Evolutionary conservation across 2,329 filamentous ascomycete species (phyloP).

Genomic region (Lachnum nothofagi): DNA sequence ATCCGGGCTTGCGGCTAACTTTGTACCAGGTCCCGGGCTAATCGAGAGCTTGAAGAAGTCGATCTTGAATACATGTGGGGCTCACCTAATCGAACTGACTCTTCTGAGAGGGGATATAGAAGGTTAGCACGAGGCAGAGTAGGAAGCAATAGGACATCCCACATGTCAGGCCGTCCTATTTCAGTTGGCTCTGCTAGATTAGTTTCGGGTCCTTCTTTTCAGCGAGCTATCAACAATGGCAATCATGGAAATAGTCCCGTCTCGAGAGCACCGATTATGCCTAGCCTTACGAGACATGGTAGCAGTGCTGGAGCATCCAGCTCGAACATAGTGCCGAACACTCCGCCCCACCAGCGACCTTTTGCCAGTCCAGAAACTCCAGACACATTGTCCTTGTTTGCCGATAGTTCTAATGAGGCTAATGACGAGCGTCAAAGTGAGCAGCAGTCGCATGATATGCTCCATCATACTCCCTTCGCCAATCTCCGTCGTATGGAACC

Average conservation of each 20-base stretch:
- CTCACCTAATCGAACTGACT: slow-evolving; percentile 17
- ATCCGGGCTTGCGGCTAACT: not conserved
- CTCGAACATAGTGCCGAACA: not conserved
- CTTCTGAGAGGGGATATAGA: slow-evolving; percentile 22
- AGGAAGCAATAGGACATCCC: slow-evolving; percentile 15
- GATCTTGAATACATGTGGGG: no score
- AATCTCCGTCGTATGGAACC: not conserved
- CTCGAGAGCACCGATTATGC: slow-evolving; percentile 8
- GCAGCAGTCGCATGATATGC: not conserved
- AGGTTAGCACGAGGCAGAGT: slow-evolving; percentile 22
- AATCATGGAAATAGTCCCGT: not conserved
- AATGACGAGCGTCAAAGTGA: not conserved
- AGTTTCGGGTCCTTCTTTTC: no score
- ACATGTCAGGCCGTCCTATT: slow-evolving; percentile 18
- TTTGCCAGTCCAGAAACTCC: slow-evolving; percentile 6
- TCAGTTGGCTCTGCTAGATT: slow-evolving; percentile 24
- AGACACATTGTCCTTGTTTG: slow-evolving; percentile 13
- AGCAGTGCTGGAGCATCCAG: not conserved
- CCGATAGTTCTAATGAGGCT: slow-evolving; percentile 9
- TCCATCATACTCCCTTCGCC: not conserved
- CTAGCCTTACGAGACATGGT: slow-evolving; percentile 5
- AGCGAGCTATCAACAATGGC: no score
- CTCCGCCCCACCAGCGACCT: not conserved
- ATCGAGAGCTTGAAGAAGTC: slow-evolving; percentile 6
- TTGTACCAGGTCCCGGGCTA: not conserved